A percentile compares a stretch with the other conserved stretches of the same genome.
These are phyloP conservation scores for Rhododendron molle DNA, from an alignment of 148 eudicot species.

Conservation along the genomic window DNA sequence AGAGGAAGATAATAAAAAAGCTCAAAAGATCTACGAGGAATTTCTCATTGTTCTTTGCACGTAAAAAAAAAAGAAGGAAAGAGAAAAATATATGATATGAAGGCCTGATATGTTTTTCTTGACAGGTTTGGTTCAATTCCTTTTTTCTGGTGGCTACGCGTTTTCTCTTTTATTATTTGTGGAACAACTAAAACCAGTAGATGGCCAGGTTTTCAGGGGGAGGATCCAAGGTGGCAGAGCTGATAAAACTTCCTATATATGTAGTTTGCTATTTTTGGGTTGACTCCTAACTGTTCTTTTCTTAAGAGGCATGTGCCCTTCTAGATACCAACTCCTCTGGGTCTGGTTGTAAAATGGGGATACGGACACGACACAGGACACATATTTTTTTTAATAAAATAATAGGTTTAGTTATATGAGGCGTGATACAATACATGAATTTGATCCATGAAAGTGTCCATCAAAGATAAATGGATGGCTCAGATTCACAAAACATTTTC, in stretches of 20 bases:
- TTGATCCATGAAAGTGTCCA: too few relatives aligned
- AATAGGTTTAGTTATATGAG: too few relatives aligned
- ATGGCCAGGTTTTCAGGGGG: constrained; percentile 19
- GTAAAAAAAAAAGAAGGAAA: neutral
- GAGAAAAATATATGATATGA: neutral
- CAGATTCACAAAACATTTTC: too few relatives aligned
- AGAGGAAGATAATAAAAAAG: neutral
- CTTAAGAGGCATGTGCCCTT: neutral
- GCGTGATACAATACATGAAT: too few relatives aligned
- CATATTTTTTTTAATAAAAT: too few relatives aligned
- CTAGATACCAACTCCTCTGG: neutral
- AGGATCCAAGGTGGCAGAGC: constrained; percentile 6
- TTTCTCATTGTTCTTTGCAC: neutral
- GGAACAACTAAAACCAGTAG: constrained; percentile 10
- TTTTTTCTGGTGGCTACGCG: constrained; percentile 1
- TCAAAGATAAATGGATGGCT: too few relatives aligned
- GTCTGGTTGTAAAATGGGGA: neutral
- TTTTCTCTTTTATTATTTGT: neutral
- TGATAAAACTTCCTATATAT: neutral
- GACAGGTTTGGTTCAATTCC: neutral
- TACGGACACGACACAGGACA: too few relatives aligned
- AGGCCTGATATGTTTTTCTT: neutral
- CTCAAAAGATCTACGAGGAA: neutral
- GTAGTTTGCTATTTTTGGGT: constrained; percentile 16
- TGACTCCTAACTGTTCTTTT: constrained; percentile 8